Percentiles rank a stretch among this genome's conserved stretches.
phyloP scores from a whole-genome alignment of 768 basidiomycete species.

The Pisolithus orientalis region DNA sequence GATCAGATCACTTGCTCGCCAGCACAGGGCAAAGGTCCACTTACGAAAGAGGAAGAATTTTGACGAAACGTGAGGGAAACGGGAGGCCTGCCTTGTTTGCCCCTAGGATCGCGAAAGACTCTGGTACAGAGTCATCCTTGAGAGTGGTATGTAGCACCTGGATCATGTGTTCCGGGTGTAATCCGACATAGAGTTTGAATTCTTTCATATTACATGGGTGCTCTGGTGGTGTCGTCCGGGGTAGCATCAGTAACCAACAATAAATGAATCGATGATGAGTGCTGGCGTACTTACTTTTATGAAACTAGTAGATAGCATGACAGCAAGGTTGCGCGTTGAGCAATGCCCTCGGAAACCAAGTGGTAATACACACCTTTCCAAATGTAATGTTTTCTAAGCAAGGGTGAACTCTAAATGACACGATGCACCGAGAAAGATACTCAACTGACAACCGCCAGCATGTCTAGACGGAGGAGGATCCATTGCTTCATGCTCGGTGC shows the following conservation, averaged over 20 bases:
- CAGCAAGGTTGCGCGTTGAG: not conserved
- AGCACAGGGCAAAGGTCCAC: slow-evolving; percentile 15
- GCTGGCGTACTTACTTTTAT: slow-evolving; percentile 19
- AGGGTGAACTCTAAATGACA: not conserved
- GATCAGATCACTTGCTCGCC: not conserved
- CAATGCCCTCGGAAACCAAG: slow-evolving; percentile 7
- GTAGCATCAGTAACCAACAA: slow-evolving; percentile 1
- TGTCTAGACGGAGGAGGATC: slow-evolving; percentile 62
- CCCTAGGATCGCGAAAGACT: slow-evolving; percentile 57
- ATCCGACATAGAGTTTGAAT: slow-evolving; percentile 66
- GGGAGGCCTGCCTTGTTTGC: slow-evolving; percentile 48
- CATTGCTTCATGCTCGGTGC: slow-evolving; percentile 56
- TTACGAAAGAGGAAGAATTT: slow-evolving; percentile 71
- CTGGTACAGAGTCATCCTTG: slow-evolving; percentile 58
- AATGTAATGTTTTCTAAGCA: slow-evolving; percentile 66
- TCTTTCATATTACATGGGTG: slow-evolving; percentile 87
- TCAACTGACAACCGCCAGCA: slow-evolving; percentile 60
- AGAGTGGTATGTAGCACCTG: slow-evolving; percentile 59
- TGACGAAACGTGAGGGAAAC: slow-evolving; percentile 65
- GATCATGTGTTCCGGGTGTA: slow-evolving; percentile 57
- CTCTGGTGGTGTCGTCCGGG: slow-evolving; percentile 31
- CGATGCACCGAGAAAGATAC: slow-evolving; percentile 15
- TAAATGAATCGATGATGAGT: not conserved
- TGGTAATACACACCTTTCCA: slow-evolving; percentile 54
- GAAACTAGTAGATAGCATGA: slow-evolving; percentile 11